These are phyloP conservation scores for Thraustochytrium striatum DNA, from an alignment of 352 stramenopile species.

Conservation along the genomic window DNA sequence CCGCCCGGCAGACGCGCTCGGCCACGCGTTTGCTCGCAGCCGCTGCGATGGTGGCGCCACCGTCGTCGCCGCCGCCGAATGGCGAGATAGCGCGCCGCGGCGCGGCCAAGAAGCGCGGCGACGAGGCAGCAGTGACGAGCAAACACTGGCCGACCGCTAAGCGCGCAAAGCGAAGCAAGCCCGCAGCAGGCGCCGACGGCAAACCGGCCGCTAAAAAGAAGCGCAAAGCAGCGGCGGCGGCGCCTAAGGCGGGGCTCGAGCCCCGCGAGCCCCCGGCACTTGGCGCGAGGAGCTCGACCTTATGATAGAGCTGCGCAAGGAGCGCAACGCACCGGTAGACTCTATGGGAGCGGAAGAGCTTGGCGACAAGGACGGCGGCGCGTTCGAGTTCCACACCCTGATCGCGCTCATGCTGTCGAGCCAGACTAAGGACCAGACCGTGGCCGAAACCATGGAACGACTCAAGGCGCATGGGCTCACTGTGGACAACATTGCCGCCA, in stretches of 20 bases:
- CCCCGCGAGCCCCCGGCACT: not conserved
- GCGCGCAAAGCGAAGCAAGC: not conserved
- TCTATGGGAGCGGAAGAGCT: constrained; percentile 62
- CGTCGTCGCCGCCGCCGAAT: not conserved
- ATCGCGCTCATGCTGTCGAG: constrained; percentile 92
- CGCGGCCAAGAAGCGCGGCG: not conserved
- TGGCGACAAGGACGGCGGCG: constrained; percentile 54
- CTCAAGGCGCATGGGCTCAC: constrained; percentile 66
- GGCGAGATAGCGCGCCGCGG: not conserved
- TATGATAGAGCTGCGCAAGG: constrained; percentile 65
- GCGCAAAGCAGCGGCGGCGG: not conserved
- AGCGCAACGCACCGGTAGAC: constrained; percentile 68
- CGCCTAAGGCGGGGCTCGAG: no score
- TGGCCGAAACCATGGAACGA: constrained; percentile 60
- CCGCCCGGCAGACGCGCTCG: no score
- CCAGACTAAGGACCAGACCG: constrained; percentile 91
- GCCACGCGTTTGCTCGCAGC: no score
- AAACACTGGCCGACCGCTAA: not conserved
- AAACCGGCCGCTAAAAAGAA: not conserved
- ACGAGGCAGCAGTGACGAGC: not conserved
- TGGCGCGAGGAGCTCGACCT: constrained; percentile 5
- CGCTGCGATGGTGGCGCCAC: no score
- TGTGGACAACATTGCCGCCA: constrained; percentile 74
- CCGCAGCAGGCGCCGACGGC: not conserved
- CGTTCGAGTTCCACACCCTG: constrained; percentile 82